Evolutionary conservation across 1,139 yeast genomes (phyloP).

Genomic region (Williopsis jadinii): DNA sequence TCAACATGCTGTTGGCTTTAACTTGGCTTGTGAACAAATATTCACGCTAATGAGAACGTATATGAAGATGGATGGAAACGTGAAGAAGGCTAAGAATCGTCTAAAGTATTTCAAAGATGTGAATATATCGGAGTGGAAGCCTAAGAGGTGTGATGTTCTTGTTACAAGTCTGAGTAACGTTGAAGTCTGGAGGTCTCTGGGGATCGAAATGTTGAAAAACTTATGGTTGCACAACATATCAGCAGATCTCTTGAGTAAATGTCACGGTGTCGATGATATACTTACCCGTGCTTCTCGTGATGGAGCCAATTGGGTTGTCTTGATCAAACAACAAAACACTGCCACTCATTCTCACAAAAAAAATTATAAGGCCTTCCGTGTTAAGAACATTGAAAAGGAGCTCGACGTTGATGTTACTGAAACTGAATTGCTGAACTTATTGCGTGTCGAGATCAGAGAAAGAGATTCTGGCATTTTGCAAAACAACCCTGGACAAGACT

Average conservation of each 20-base stretch:
- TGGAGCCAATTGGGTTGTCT: conserved; percentile 68
- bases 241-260: conserved; percentile 55
- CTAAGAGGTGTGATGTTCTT: conserved; percentile 70
- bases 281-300: conserved; percentile 56
- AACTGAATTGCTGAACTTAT: conserved; percentile 49
- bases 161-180: conserved; percentile 56
- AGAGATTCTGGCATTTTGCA: conserved; percentile 1
- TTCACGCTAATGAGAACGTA: conserved; percentile 42
- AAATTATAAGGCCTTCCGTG: conserved; percentile 67
- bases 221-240: conserved; percentile 69
- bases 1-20: conserved; percentile 78
- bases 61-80: conserved; percentile 28
- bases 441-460: conserved; percentile 38
- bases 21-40: conserved; percentile 59
- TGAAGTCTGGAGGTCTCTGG: conserved; percentile 42
- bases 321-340: conserved; percentile 54
- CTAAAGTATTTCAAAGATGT: conserved; percentile 26
- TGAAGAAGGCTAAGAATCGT: conserved; percentile 21
- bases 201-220: conserved; percentile 51
- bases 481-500: conserved; percentile 9
- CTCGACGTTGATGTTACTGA: conserved; percentile 66
- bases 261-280: conserved; percentile 61
- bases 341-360: conserved; percentile 30
- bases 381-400: conserved; percentile 52
- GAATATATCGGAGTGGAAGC: conserved; percentile 33